These are phyloP conservation scores for Nitzschia sp. DNA, from an alignment of 108 stramenopile genomes.

Conservation along the genomic window DNA sequence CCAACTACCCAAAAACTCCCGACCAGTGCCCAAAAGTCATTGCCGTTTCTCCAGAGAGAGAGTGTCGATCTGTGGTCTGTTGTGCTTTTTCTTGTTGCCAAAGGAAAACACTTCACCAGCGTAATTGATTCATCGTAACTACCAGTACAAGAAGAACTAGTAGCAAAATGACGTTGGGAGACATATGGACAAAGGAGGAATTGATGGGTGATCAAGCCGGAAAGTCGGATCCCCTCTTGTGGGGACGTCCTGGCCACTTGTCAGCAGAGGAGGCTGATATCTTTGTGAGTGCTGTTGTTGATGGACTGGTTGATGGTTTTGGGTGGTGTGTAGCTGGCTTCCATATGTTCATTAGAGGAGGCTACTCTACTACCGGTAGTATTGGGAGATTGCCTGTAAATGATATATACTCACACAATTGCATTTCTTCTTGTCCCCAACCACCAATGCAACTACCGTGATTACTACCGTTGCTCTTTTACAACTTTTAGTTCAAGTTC, in stretches of 20 bases:
- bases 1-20: too few species aligned
- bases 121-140: background rate
- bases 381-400: background rate
- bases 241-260: conserved; percentile 60
- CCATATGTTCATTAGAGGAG: background rate
- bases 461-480: background rate
- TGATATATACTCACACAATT: background rate
- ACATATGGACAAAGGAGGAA: conserved; percentile 23
- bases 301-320: background rate
- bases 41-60: too few species aligned
- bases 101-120: too few species aligned
- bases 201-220: conserved; percentile 25
- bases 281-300: conserved; percentile 35
- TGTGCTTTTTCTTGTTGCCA: too few species aligned
- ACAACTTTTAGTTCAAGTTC: conserved; percentile 59
- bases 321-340: too few species aligned
- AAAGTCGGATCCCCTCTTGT: conserved; percentile 37
- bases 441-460: background rate
- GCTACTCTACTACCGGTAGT: too few species aligned
- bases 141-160: background rate
- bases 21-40: too few species aligned
- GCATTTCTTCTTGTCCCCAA: background rate
- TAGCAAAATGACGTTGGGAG: background rate
- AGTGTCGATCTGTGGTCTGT: too few species aligned
- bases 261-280: conserved; percentile 43